Evolutionary conservation across 2,329 filamentous ascomycete genomes (phyloP).

Genomic region (Elsinoe australis): DNA sequence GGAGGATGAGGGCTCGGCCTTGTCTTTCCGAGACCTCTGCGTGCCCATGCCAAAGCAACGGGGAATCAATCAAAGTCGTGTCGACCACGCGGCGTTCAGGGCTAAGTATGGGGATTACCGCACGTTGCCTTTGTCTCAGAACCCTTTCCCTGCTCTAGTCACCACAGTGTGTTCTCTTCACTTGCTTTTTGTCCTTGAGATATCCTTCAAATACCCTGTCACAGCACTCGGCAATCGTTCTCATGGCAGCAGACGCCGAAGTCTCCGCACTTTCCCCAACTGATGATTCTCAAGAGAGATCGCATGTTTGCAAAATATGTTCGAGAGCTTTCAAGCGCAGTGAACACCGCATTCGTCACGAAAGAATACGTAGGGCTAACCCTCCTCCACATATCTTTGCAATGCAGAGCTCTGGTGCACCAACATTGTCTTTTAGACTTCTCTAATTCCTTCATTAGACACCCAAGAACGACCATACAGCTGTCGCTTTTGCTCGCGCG

Average conservation of each 20-base stretch:
- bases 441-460: not conserved
- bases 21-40: not conserved
- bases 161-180: not conserved
- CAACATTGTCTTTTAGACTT: not conserved
- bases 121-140: constrained; percentile 6
- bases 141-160: not conserved
- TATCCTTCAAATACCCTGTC: no score
- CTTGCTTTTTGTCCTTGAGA: not conserved
- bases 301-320: constrained; percentile 13
- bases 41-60: not conserved
- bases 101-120: constrained; percentile 6
- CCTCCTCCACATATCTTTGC: not conserved
- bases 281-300: constrained; percentile 11
- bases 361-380: constrained; percentile 6
- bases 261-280: constrained; percentile 14
- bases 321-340: constrained; percentile 14
- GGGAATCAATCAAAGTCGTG: not conserved
- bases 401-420: not conserved
- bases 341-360: constrained; percentile 13
- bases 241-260: constrained; percentile 8
- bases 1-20: constrained; percentile 12
- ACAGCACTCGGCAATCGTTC: constrained; percentile 2
- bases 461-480: constrained; percentile 12
- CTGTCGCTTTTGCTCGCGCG: constrained; percentile 12
- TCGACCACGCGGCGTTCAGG: constrained; percentile 12